Percentiles rank a stretch among this genome's conserved stretches.
Evolutionary conservation across 352 stramenopile species (phyloP).

Genomic region (Globisporangium mamillatum): DNA sequence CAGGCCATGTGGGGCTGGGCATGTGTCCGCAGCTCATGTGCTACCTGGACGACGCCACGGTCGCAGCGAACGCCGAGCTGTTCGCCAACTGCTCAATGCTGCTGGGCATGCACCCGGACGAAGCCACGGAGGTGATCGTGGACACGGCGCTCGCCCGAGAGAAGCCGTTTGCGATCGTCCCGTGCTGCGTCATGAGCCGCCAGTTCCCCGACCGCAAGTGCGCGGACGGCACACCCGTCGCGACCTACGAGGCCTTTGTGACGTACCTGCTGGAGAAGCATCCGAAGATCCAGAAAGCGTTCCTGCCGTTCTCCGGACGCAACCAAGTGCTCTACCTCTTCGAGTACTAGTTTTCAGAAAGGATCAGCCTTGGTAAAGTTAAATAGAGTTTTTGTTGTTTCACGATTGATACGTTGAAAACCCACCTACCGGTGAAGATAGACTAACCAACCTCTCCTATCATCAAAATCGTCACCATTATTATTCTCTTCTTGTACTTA

Average conservation of each 20-base stretch:
- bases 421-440: not conserved
- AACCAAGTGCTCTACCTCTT: slow-evolving; percentile 87
- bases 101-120: slow-evolving; percentile 95
- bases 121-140: slow-evolving; percentile 95
- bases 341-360: slow-evolving; percentile 26
- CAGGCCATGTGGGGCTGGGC: slow-evolving; percentile 22
- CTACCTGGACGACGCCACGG: slow-evolving; percentile 53
- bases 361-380: not conserved
- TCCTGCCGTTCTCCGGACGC: slow-evolving; percentile 76
- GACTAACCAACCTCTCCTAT: not conserved
- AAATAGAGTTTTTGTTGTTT: slow-evolving; percentile 1
- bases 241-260: slow-evolving; percentile 82
- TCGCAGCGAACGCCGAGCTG: slow-evolving; percentile 45
- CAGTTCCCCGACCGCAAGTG: slow-evolving; percentile 83
- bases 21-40: slow-evolving; percentile 55
- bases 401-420: not conserved
- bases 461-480: not conserved
- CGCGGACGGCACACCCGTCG: slow-evolving; percentile 57
- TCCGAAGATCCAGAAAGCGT: slow-evolving; percentile 49
- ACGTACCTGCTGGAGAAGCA: slow-evolving; percentile 83
- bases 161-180: slow-evolving; percentile 95
- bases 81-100: slow-evolving; percentile 85
- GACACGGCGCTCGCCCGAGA: slow-evolving; percentile 82
- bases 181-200: slow-evolving; percentile 95
- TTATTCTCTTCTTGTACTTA: not conserved